Conservation (phyloP, 805 yeast species). For the Candida arabinofermentans region DNA sequence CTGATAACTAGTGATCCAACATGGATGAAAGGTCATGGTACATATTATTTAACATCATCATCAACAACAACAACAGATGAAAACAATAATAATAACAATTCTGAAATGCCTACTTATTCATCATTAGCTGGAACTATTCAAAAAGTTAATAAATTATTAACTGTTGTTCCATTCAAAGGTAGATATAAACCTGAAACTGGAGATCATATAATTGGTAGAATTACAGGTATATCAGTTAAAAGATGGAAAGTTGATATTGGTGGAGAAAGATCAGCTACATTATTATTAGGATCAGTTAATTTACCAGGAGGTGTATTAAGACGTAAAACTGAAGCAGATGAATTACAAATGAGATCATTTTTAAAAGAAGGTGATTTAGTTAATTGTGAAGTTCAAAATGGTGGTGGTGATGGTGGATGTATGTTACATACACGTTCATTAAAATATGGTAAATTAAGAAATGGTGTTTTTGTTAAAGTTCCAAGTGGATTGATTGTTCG, state of each 20-base stretch:
- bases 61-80: background rate
- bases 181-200: constrained; percentile 93
- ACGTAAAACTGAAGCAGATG: constrained; percentile 92
- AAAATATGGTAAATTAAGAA: constrained; percentile 91
- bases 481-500: constrained; percentile 82
- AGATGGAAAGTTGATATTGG: constrained; percentile 98
- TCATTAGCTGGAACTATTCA: constrained; percentile 91
- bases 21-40: constrained; percentile 99
- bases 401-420: constrained; percentile 87
- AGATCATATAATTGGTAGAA: constrained; percentile 91
- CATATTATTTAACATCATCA: constrained; percentile 51
- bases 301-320: constrained; percentile 96
- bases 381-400: constrained; percentile 92
- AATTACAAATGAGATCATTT: constrained; percentile 90
- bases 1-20: constrained; percentile 90
- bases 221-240: constrained; percentile 88
- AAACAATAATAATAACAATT: too few relatives aligned
- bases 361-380: constrained; percentile 93
- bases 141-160: constrained; percentile 79
- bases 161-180: constrained; percentile 83
- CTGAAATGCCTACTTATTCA: constrained; percentile 74
- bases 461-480: constrained; percentile 78
- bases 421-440: constrained; percentile 92
- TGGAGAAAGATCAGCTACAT: constrained; percentile 85
- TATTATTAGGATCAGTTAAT: constrained; percentile 93